Evolutionary conservation across 2,329 filamentous ascomycete genomes (phyloP).

Genomic region (Pestalotiopsis sp.): DNA sequence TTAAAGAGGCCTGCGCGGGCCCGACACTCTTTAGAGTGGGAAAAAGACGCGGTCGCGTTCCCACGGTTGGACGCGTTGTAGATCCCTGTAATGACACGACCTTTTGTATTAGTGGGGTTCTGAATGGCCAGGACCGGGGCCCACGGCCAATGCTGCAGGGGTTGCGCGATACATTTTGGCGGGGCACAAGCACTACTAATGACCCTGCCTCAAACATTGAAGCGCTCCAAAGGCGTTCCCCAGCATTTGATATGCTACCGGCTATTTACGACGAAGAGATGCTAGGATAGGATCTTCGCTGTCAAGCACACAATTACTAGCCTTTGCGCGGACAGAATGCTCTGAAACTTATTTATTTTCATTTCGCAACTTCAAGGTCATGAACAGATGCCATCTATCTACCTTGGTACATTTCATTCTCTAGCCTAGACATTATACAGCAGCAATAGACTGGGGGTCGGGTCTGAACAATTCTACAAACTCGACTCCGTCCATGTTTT

Average conservation of each 20-base stretch:
- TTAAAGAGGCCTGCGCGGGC: not conserved
- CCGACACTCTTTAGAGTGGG: slow-evolving; percentile 8
- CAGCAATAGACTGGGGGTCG: not conserved
- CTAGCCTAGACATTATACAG: not conserved
- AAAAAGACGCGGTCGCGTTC: slow-evolving; percentile 11
- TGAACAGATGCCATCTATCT: not conserved
- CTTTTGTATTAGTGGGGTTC: slow-evolving; percentile 2
- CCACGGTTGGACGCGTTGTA: not conserved
- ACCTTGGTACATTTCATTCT: not conserved
- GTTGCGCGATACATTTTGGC: not conserved
- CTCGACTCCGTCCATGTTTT: not conserved
- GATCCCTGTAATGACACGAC: slow-evolving; percentile 9
- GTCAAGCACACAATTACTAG: no score
- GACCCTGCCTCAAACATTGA: not conserved
- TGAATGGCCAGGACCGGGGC: not conserved
- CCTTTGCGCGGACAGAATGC: no score
- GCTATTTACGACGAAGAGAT: no score
- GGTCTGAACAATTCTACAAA: not conserved
- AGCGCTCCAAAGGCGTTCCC: not conserved
- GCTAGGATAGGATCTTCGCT: no score
- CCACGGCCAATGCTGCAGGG: not conserved
- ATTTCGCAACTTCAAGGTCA: no score
- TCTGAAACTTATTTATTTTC: no score
- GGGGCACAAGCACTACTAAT: not conserved
- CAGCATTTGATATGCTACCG: no score